Conservation (phyloP, 768 basidiomycete species). For the Collybiopsis luxurians region DNA sequence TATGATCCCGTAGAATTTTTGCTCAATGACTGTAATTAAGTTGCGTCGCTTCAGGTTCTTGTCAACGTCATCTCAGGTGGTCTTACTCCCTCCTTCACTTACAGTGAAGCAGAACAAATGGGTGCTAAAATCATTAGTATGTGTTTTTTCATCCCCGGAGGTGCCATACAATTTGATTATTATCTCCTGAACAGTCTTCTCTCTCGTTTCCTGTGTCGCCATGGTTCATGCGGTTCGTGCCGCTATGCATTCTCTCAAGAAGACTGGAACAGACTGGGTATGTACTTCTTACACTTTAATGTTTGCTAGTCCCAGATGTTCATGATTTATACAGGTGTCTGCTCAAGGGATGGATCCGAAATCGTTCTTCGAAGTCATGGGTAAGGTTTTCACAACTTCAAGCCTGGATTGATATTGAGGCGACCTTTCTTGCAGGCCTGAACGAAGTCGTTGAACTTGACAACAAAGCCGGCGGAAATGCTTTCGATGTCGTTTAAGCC, state of each 20-base stretch:
- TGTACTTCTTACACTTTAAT: no score
- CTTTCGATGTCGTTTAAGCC: slow-evolving; percentile 46
- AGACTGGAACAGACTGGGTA: slow-evolving; percentile 72
- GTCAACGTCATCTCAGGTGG: slow-evolving; percentile 82
- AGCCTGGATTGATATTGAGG: neutral
- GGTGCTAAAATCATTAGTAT: slow-evolving; percentile 79
- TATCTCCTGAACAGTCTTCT: slow-evolving; percentile 54
- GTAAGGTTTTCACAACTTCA: slow-evolving; percentile 30
- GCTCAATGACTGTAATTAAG: neutral
- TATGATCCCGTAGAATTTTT: no score
- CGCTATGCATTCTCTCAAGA: slow-evolving; percentile 74
- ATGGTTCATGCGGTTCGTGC: slow-evolving; percentile 75
- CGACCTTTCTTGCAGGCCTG: slow-evolving; percentile 38
- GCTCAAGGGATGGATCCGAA: slow-evolving; percentile 73
- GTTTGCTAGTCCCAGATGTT: no score
- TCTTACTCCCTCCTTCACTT: slow-evolving; percentile 72
- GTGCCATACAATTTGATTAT: neutral
- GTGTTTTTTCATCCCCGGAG: slow-evolving; percentile 19
- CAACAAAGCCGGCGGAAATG: slow-evolving; percentile 53
- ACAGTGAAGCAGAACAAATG: slow-evolving; percentile 60
- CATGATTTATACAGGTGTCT: slow-evolving; percentile 13
- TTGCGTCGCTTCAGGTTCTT: slow-evolving; percentile 47
- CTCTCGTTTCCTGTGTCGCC: slow-evolving; percentile 72
- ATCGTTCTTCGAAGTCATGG: slow-evolving; percentile 77
- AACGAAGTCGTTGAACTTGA: slow-evolving; percentile 54